phyloP scores from a whole-genome alignment of 352 stramenopile species.

The Pythium aristosporum region DNA sequence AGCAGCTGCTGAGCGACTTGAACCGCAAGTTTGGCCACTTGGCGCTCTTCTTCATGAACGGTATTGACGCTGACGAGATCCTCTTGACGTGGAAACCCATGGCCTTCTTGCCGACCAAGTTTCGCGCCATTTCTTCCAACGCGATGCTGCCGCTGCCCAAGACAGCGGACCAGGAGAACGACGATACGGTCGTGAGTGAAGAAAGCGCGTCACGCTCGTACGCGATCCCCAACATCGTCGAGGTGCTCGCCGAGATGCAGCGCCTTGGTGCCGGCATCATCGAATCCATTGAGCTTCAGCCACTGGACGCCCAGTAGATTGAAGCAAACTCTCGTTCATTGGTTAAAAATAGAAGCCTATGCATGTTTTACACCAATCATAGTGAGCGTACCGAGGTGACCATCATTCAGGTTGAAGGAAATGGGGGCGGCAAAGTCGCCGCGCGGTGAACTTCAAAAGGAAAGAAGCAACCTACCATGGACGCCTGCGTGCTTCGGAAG shows the following conservation, averaged over 20 bases:
- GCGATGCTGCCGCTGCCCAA: constrained; percentile 57
- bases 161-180: constrained; percentile 11
- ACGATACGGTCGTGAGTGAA: constrained; percentile 25
- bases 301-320: constrained; percentile 38
- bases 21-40: constrained; percentile 59
- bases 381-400: neutral
- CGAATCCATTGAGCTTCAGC: constrained; percentile 45
- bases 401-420: constrained; percentile 26
- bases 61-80: constrained; percentile 60
- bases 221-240: constrained; percentile 74
- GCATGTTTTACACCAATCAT: constrained; percentile 17
- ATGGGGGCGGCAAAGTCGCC: constrained; percentile 1
- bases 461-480: constrained; percentile 6
- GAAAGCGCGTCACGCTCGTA: constrained; percentile 34
- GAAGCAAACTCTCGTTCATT: constrained; percentile 11
- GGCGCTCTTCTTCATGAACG: constrained; percentile 80
- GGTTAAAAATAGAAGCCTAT: constrained; percentile 14
- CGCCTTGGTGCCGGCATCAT: constrained; percentile 67
- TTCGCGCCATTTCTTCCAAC: constrained; percentile 74
- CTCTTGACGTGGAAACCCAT: constrained; percentile 78
- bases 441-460: neutral
- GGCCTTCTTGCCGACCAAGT: constrained; percentile 77
- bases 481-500: constrained; percentile 4
- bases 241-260: constrained; percentile 76
- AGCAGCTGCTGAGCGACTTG: constrained; percentile 60